Evolutionary conservation across 2,329 filamentous ascomycete genomes (phyloP).

Genomic region (Xylaria sp.): DNA sequence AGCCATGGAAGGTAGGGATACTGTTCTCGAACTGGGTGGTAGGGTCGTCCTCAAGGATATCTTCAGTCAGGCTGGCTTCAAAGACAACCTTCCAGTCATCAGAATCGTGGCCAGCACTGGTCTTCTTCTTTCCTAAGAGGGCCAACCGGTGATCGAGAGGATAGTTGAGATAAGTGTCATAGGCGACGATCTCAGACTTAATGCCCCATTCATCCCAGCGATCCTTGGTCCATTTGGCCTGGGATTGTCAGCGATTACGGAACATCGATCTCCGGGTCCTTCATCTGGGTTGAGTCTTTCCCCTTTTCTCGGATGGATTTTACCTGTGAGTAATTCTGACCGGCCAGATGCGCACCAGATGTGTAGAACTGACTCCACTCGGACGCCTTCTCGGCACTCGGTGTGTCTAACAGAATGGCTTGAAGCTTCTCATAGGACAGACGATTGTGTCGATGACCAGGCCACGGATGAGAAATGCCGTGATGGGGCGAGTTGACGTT

Average conservation of each 20-base stretch:
- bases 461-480: constrained; percentile 23
- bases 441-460: constrained; percentile 30
- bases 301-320: constrained; percentile 3
- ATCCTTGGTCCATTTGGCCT: constrained; percentile 69
- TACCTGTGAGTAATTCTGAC: constrained; percentile 69
- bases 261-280: background rate
- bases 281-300: background rate
- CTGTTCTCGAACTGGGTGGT: constrained; percentile 67
- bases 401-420: constrained; percentile 53
- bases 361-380: constrained; percentile 79
- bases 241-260: constrained; percentile 2
- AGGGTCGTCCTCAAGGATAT: constrained; percentile 75
- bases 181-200: constrained; percentile 57
- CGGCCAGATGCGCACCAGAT: constrained; percentile 67
- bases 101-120: constrained; percentile 32
- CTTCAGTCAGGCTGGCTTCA: constrained; percentile 76
- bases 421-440: constrained; percentile 49
- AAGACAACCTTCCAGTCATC: constrained; percentile 59
- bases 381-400: constrained; percentile 50
- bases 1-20: constrained; percentile 90
- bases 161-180: constrained; percentile 75
- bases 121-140: constrained; percentile 49
- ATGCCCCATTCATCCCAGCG: constrained; percentile 69
- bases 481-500: constrained; percentile 27
- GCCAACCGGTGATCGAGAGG: constrained; percentile 66